Base-by-base conservation (phyloP, 2,329 filamentous ascomycete species). In the Amauroascus verrucosus region DNA sequence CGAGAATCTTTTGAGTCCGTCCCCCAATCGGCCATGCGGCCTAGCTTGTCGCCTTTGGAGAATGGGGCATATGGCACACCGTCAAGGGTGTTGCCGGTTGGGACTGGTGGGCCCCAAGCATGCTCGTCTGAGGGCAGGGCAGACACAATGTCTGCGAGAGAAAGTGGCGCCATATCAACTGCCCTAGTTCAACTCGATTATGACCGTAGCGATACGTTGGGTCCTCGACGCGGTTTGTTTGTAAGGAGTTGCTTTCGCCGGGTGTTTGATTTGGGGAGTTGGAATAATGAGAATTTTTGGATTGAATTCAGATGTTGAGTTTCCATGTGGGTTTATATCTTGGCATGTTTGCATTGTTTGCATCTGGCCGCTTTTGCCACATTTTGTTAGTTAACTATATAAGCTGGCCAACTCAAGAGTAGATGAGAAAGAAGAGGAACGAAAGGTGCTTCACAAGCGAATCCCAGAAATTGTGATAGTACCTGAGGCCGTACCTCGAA, bases 11-110 rank as follows among this genome's bases (percentile, higher is more conserved):
- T 96, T 70, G 86, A 83, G 68, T 96, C 93, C 46, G 83, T 68
- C 16, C 90, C 95, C 93, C 93, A 98, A 77, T 98, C 93, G 57
- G 93, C 93, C 90, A 98, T 97, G 70, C 93, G 90, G 67, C 93
- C 93, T 56, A 98, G 79, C 80, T 96, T 97, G 77, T 98, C 93
- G 69, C 88, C 89, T 75, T 98, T 98, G 62, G 90, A 96, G 78
- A 93, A 98, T 57, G 93, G 93, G 63, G 93, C 93, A 72, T 96
- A 98, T 37, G 93, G 93, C 48, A 97, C 88, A 68, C 93, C 93
- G 69, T 95, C 84, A 65, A 97, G 81, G 58, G 87, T 95, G 59
- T 88, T 95, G 70, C 95, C 88, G 64, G 76, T 82, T 57, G 89
- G 85, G 62, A 85, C 81, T 57, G 86, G 72, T 51, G 91, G 91